phyloP scores from a whole-genome alignment of 306 rosid genomes.

The Ochetophila trinervis region DNA sequence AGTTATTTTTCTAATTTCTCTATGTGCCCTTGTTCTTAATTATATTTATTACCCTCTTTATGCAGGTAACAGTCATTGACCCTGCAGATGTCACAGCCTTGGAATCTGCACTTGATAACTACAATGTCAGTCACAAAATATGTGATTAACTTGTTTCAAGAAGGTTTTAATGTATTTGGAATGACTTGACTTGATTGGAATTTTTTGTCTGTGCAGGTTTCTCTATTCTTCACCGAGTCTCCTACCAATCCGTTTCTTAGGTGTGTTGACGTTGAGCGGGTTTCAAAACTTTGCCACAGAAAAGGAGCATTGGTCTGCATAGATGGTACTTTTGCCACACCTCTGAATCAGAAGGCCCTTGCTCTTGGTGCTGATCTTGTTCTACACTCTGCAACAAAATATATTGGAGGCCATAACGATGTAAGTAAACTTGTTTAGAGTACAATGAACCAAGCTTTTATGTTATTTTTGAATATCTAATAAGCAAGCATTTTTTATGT shows the following conservation, averaged over 20 bases:
- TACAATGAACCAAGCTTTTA: neutral
- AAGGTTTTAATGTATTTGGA: slow-evolving; percentile 2
- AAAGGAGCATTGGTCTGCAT: slow-evolving; percentile 85
- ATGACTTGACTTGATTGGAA: slow-evolving; percentile 5
- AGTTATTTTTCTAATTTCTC: slow-evolving; percentile 4
- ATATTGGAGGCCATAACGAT: slow-evolving; percentile 92
- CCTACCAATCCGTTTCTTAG: slow-evolving; percentile 96
- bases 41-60: slow-evolving; percentile 15
- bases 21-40: slow-evolving; percentile 9
- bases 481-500: slow-evolving; percentile 11
- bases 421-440: slow-evolving; percentile 39
- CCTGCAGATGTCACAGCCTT: slow-evolving; percentile 75
- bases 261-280: slow-evolving; percentile 89
- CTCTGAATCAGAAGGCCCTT: slow-evolving; percentile 91
- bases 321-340: slow-evolving; percentile 97
- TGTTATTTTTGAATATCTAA: neutral
- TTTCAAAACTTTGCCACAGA: slow-evolving; percentile 82
- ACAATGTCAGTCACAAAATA: slow-evolving; percentile 56
- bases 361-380: slow-evolving; percentile 88
- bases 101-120: slow-evolving; percentile 68
- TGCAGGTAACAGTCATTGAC: slow-evolving; percentile 78
- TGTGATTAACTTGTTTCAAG: neutral
- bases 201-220: slow-evolving; percentile 54
- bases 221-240: slow-evolving; percentile 91
- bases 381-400: slow-evolving; percentile 84